Evolutionary conservation across 768 basidiomycete species (phyloP).

Genomic region (Termitomyces titanicus): DNA sequence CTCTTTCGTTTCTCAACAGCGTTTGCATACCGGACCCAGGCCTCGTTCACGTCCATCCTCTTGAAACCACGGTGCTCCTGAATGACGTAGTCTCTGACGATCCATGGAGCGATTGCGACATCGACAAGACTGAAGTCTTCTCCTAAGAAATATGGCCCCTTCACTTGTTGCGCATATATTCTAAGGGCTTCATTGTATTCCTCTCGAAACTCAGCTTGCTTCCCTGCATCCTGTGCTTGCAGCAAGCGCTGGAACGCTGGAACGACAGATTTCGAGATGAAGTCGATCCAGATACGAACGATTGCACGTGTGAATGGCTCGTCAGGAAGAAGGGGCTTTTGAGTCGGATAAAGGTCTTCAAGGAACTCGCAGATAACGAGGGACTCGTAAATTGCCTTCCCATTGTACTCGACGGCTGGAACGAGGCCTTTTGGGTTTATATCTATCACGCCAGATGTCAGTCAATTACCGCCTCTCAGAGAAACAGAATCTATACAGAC

Average conservation of each 20-base stretch:
- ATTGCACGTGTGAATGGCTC: constrained; percentile 50
- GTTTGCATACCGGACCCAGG: constrained; percentile 44
- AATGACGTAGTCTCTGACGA: constrained; percentile 42
- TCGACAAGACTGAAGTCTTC: constrained; percentile 52
- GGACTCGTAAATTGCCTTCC: constrained; percentile 61
- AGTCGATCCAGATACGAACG: constrained; percentile 56
- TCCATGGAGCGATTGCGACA: constrained; percentile 54
- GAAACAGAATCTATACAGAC: constrained; percentile 21
- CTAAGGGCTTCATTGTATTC: constrained; percentile 26
- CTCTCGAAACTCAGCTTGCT: constrained; percentile 23
- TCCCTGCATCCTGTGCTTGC: constrained; percentile 32
- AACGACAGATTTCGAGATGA: constrained; percentile 47
- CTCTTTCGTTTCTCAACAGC: constrained; percentile 40
- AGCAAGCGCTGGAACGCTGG: constrained; percentile 50
- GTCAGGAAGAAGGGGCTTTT: constrained; percentile 46
- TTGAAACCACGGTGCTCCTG: constrained; percentile 46
- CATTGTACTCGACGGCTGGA: constrained; percentile 48
- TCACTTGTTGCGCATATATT: constrained; percentile 28
- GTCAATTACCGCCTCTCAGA: not conserved
- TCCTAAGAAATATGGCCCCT: constrained; percentile 56
- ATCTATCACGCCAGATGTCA: constrained; percentile 23
- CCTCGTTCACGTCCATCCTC: constrained; percentile 35
- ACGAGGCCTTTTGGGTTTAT: constrained; percentile 73
- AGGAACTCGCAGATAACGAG: constrained; percentile 63
- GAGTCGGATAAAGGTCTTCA: constrained; percentile 52